A percentile compares a stretch with the other conserved stretches of the same genome.
Conservation (phyloP, 768 basidiomycete species). For the Kwoniella sp. region DNA sequence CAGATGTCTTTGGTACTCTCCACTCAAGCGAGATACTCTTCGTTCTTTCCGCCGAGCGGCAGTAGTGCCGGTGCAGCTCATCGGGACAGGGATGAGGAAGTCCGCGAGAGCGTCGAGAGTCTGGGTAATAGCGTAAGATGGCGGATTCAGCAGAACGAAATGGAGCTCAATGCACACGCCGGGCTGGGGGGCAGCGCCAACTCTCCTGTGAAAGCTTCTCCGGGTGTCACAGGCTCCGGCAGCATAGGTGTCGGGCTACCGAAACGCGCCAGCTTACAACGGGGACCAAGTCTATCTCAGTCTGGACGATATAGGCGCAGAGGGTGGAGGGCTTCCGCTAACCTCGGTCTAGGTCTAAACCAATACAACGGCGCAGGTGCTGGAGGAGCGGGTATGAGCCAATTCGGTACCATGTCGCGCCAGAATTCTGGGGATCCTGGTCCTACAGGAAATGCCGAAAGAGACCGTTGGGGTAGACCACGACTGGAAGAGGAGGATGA, state of each 20-base stretch:
- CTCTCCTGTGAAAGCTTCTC: slow-evolving; percentile 10
- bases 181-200: neutral
- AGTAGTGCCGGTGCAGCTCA: slow-evolving; percentile 2
- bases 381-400: neutral
- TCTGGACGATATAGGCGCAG: slow-evolving; percentile 35
- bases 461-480: slow-evolving; percentile 8
- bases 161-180: neutral
- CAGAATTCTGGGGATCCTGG: slow-evolving; percentile 17
- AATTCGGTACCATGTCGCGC: slow-evolving; percentile 10
- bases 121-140: slow-evolving; percentile 41
- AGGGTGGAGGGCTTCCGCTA: slow-evolving; percentile 42
- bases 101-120: slow-evolving; percentile 38
- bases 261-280: slow-evolving; percentile 13
- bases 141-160: slow-evolving; percentile 19
- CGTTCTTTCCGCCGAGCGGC: slow-evolving; percentile 30
- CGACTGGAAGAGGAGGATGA: slow-evolving; percentile 23
- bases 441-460: neutral
- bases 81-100: slow-evolving; percentile 34
- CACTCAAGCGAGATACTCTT: slow-evolving; percentile 48
- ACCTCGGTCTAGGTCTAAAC: slow-evolving; percentile 18
- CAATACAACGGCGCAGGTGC: slow-evolving; percentile 6
- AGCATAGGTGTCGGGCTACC: neutral
- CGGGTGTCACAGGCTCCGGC: neutral
- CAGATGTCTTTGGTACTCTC: slow-evolving; percentile 52
- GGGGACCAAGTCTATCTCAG: slow-evolving; percentile 35